These are phyloP conservation scores for Exophiala dermatitidis DNA, from an alignment of 2,329 filamentous ascomycete species.

Conservation along the genomic window DNA sequence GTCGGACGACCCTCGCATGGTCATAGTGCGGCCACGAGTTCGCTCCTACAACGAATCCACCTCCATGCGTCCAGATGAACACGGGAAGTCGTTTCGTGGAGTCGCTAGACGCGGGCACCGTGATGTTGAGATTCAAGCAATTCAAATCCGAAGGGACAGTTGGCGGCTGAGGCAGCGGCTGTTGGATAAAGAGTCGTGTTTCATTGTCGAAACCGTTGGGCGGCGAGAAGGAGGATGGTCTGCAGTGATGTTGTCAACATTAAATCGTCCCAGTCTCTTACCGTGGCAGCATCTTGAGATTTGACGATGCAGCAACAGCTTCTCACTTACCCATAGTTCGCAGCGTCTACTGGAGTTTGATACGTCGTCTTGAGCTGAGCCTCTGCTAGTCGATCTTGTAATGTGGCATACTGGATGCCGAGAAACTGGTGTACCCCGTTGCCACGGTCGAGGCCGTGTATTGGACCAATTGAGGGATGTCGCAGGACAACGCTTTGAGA, in stretches of 20 bases:
- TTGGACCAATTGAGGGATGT: slow-evolving; percentile 29
- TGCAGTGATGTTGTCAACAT: slow-evolving; percentile 19
- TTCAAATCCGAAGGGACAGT: slow-evolving; percentile 43
- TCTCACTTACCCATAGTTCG: slow-evolving; percentile 32
- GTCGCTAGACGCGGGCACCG: slow-evolving; percentile 15
- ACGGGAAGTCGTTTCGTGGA: slow-evolving; percentile 33
- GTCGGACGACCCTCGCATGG: slow-evolving; percentile 39
- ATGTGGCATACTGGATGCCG: slow-evolving; percentile 35
- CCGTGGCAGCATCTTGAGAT: not conserved
- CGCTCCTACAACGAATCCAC: slow-evolving; percentile 52
- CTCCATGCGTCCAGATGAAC: slow-evolving; percentile 52
- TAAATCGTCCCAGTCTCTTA: too few relatives aligned
- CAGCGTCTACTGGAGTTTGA: slow-evolving; percentile 31
- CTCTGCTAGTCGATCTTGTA: slow-evolving; percentile 33
- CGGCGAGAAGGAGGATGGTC: slow-evolving; percentile 37
- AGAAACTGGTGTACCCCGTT: slow-evolving; percentile 32
- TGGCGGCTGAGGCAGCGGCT: slow-evolving; percentile 37
- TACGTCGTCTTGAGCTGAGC: slow-evolving; percentile 30
- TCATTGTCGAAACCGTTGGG: slow-evolving; percentile 41
- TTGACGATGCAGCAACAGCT: not conserved
- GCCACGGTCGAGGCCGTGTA: slow-evolving; percentile 26
- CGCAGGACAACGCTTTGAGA: slow-evolving; percentile 13
- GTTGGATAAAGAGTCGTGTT: slow-evolving; percentile 42
- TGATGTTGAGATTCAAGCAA: slow-evolving; percentile 49
- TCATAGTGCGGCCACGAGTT: slow-evolving; percentile 50